phyloP scores from a whole-genome alignment of 768 basidiomycete genomes.

The Termitomyces eurrhizus region DNA sequence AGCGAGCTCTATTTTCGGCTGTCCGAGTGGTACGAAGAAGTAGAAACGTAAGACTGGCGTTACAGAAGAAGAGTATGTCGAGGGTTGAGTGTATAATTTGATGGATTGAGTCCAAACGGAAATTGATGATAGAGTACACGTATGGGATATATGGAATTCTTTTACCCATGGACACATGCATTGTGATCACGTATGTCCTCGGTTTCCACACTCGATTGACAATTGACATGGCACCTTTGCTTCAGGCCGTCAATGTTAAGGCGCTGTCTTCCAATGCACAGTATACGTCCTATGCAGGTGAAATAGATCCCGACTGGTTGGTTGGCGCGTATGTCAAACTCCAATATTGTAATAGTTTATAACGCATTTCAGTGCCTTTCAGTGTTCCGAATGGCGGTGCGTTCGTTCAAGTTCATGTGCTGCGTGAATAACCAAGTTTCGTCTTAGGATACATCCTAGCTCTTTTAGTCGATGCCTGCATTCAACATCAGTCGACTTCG shows the following conservation, averaged over 20 bases:
- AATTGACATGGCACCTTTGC: slow-evolving; percentile 35
- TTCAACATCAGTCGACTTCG: slow-evolving; percentile 39
- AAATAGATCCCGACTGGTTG: slow-evolving; percentile 43
- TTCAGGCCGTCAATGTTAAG: slow-evolving; percentile 28
- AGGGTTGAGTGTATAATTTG: not conserved
- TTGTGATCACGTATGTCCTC: not conserved
- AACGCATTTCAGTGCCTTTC: not conserved
- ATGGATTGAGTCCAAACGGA: not conserved
- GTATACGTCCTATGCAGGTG: slow-evolving; percentile 29
- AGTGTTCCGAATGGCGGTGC: slow-evolving; percentile 56
- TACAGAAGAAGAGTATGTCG: not conserved
- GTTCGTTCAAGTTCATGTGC: not conserved
- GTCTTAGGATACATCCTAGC: slow-evolving; percentile 55
- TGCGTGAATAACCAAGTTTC: not conserved
- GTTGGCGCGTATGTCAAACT: slow-evolving; percentile 36
- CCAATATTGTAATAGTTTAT: slow-evolving; percentile 3
- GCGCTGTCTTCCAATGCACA: slow-evolving; percentile 12
- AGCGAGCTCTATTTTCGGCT: not conserved
- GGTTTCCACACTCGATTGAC: not conserved
- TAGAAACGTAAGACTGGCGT: not conserved
- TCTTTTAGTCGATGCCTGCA: slow-evolving; percentile 49
- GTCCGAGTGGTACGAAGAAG: not conserved
- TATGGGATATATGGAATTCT: too few relatives aligned
- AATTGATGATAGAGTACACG: too few relatives aligned
- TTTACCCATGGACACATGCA: not conserved